Evolutionary conservation across 2,329 filamentous ascomycete species (phyloP).

Genomic region (Colletotrichum liaoningense): DNA sequence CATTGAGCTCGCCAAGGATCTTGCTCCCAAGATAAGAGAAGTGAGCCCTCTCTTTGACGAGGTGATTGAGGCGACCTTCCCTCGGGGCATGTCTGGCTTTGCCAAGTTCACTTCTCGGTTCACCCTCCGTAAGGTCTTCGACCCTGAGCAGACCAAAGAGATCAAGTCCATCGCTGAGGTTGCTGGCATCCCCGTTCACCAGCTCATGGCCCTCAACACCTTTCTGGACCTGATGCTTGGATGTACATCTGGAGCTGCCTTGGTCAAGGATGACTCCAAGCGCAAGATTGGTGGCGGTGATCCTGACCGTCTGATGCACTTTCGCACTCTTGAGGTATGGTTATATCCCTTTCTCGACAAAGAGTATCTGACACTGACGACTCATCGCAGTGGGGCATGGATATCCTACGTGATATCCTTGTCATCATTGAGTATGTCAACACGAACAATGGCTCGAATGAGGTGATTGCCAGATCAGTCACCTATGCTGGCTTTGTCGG

Average conservation of each 20-base stretch:
- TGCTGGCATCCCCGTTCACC: conserved; percentile 63
- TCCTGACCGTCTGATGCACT: conserved; percentile 57
- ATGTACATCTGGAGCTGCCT: conserved; percentile 63
- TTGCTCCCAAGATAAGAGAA: conserved; percentile 53
- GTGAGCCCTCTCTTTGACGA: conserved; percentile 63
- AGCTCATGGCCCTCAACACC: conserved; percentile 69
- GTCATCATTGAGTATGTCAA: conserved; percentile 63
- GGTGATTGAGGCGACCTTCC: conserved; percentile 48
- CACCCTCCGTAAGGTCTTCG: conserved; percentile 60
- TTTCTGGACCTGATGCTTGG: conserved; percentile 71
- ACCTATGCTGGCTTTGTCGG: conserved; percentile 65
- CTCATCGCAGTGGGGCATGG: conserved; percentile 59
- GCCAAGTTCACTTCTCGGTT: conserved; percentile 53
- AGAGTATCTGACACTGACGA: background rate
- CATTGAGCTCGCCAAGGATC: conserved; percentile 56
- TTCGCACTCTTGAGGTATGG: conserved; percentile 58
- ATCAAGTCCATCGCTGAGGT: conserved; percentile 63
- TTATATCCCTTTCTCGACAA: background rate
- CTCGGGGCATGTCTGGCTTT: conserved; percentile 38
- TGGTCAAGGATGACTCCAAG: background rate
- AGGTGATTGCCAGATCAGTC: conserved; percentile 57
- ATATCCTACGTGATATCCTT: conserved; percentile 58
- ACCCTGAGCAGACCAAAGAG: conserved; percentile 67
- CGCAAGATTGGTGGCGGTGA: no score
- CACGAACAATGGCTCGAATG: conserved; percentile 41